Evolutionary conservation across 2,329 filamentous ascomycete species (phyloP), one percentile per base, ranked within the genome.

Genomic region (Aureobasidium vineae): DNA sequence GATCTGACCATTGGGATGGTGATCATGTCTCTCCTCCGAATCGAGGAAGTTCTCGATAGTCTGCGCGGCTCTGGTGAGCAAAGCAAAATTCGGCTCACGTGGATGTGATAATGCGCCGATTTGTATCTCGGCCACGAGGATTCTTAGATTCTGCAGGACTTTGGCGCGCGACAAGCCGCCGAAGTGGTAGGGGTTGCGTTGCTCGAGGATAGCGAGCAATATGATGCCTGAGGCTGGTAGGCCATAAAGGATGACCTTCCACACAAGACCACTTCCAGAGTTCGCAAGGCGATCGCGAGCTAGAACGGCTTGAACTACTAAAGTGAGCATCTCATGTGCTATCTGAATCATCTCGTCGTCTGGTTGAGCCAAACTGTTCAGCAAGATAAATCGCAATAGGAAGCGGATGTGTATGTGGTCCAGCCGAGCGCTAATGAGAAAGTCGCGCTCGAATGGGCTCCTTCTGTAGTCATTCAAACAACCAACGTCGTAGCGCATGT

Each of bases 201-300:
- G 68, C 16, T 72, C 73, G 3, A 77, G 67, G 5, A 75, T 60
- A 1, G 72, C 71, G 26, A 76, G 69, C 23, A 71, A 72, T 13
- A 76, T 70, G 21, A 76, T 73, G 0, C 76, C 76, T 10, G 75
- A 75, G 4, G 76, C 75, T n/a, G 76, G 71, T 1, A 77, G 68
- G 10, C 75, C 75, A 60, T 76, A 77, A 50, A 28, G 13, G 75
- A 75, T 67, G 66, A 73, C 75, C 70, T 75, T 76, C 75, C 75
- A 77, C 0, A 73, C 69, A 28, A 76, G 69, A 4, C 70, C 69
- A 5, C 73, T 77, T 10, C 76, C 75, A 1, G 75, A 77, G 41
- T 77, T 77, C 3, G 70, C 73, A 3, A 77, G 65, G 1, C 70
- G 69, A n/a, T 74, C 70, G 49, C 72, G 70, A 4, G 74, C 68